A percentile compares a stretch with the other conserved stretches of the same genome.
Conservation (phyloP, 1,139 yeast genomes). For the Magnusiomyces paraingens region DNA sequence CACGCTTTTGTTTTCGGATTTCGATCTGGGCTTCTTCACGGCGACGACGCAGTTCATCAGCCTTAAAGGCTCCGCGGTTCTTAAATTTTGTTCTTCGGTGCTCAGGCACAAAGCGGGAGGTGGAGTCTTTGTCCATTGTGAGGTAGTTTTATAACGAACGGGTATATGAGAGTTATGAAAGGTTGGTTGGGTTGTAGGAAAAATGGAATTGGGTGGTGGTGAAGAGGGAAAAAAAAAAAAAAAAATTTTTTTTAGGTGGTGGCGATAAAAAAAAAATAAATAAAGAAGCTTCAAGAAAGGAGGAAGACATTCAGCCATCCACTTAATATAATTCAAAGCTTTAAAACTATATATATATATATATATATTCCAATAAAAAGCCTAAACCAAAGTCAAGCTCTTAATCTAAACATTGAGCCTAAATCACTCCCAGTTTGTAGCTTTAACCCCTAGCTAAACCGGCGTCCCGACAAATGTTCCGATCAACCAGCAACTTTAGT, state of each 20-base stretch:
- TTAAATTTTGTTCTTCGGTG: conserved; percentile 96
- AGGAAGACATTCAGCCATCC: background rate
- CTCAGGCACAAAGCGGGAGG: conserved; percentile 88
- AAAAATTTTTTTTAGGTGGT: background rate
- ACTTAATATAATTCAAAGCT: too few species aligned
- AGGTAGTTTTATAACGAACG: background rate
- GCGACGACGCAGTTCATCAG: conserved; percentile 95
- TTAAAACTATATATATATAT: too few species aligned
- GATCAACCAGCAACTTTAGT: too few species aligned
- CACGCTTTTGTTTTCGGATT: conserved; percentile 92
- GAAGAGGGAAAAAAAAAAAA: background rate
- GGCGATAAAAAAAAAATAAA: background rate
- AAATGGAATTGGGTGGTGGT: too few species aligned
- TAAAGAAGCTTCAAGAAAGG: background rate
- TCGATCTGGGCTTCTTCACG: conserved; percentile 98
- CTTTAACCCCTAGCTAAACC: too few species aligned
- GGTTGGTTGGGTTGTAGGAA: background rate
- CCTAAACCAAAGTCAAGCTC: too few species aligned
- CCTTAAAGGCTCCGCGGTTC: conserved; percentile 88
- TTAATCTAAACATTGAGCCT: too few species aligned
- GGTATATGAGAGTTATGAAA: background rate
- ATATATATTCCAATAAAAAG: too few species aligned
- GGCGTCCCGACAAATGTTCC: too few species aligned
- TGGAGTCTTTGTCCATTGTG: conserved; percentile 69
- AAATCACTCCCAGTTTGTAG: too few species aligned